Conservation (phyloP, 139 green algal species). For the Chlorella vulgaris region DNA sequence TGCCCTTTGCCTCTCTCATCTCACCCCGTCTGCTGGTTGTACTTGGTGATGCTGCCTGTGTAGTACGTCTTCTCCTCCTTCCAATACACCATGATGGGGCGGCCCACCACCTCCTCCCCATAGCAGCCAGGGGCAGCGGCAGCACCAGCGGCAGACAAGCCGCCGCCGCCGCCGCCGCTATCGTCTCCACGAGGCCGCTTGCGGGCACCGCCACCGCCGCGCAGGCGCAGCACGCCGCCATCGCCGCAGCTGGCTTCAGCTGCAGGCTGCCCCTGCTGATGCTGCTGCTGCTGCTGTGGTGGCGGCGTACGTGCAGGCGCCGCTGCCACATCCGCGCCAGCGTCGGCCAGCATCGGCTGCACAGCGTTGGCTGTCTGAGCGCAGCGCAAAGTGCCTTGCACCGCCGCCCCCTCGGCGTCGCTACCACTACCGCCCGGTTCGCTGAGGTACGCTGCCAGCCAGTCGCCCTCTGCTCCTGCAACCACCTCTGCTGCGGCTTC, state of each 20-base stretch:
- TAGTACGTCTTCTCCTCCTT: conserved; percentile 41
- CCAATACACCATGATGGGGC: conserved; percentile 34
- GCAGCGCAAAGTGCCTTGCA: background rate
- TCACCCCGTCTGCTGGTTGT: conserved; percentile 2
- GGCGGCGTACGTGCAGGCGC: no score
- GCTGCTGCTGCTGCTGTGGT: background rate
- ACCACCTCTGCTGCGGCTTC: background rate
- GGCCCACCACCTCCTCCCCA: conserved; percentile 18
- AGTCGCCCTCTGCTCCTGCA: background rate
- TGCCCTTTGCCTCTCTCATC: background rate
- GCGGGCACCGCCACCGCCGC: conserved; percentile 1
- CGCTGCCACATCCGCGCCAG: background rate
- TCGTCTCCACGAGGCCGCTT: no score
- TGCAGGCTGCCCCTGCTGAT: background rate
- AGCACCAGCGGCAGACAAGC: background rate
- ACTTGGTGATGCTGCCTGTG: background rate
- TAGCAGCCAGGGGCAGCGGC: background rate
- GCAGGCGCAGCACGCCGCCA: conserved; percentile 26
- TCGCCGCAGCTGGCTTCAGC: background rate
- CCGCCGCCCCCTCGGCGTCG: background rate
- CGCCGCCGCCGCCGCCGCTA: no score
- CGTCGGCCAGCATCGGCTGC: conserved; percentile 3
- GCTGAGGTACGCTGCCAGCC: conserved; percentile 11
- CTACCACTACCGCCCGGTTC: background rate
- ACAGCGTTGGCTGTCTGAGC: background rate